These are phyloP conservation scores for Pichia cabralensis DNA, from an alignment of 805 yeast genomes.

Conservation along the genomic window DNA sequence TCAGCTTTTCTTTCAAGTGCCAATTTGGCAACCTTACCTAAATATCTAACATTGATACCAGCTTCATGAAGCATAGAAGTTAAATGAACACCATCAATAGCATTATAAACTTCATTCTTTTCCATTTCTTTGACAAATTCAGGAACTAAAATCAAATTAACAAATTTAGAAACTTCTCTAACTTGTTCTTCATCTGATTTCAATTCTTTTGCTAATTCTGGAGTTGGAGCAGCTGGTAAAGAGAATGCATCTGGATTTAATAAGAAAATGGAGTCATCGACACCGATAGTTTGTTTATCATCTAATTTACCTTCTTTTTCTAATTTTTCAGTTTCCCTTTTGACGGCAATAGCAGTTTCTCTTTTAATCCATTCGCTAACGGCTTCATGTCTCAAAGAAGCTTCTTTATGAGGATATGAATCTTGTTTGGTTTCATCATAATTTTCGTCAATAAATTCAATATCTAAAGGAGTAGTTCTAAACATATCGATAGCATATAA, in stretches of 20 bases:
- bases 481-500: conserved; percentile 76
- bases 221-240: conserved; percentile 31
- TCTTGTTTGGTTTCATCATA: conserved; percentile 32
- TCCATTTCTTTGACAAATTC: conserved; percentile 48
- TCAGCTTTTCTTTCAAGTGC: conserved; percentile 17
- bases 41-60: conserved; percentile 85
- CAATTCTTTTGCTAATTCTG: conserved; percentile 26
- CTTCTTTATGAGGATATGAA: conserved; percentile 77
- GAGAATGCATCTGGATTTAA: conserved; percentile 76
- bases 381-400: conserved; percentile 77
- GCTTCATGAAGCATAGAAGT: conserved; percentile 56
- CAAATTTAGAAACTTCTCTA: conserved; percentile 56
- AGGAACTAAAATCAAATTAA: conserved; percentile 50
- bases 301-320: conserved; percentile 22
- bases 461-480: conserved; percentile 77
- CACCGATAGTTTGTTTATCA: conserved; percentile 38
- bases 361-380: conserved; percentile 83
- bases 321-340: conserved; percentile 38
- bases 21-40: conserved; percentile 49
- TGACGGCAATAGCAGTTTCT: conserved; percentile 45
- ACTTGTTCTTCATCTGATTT: conserved; percentile 54
- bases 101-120: conserved; percentile 41
- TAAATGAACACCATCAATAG: conserved; percentile 76
- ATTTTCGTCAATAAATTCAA: conserved; percentile 58
- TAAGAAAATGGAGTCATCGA: conserved; percentile 43